Evolutionary conservation across 768 basidiomycete genomes (phyloP).

Genomic region (Ephemerocybe angulata): DNA sequence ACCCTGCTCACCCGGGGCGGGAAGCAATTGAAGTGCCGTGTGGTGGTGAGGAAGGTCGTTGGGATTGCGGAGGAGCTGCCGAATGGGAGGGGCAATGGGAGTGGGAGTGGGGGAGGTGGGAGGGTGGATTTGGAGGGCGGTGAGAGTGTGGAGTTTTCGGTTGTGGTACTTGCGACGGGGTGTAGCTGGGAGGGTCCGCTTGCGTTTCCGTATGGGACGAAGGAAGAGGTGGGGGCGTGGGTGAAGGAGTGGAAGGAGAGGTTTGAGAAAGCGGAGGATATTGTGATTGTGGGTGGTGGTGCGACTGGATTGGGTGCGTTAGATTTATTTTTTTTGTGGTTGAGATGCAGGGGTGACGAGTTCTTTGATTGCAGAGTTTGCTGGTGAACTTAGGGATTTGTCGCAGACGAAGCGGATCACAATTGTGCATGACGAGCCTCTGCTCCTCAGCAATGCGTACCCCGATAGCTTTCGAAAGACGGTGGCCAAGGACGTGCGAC

Average conservation of each 20-base stretch:
- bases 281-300: conserved; percentile 56
- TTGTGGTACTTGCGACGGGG: conserved; percentile 61
- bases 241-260: conserved; percentile 28
- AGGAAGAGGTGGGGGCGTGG: conserved; percentile 22
- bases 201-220: conserved; percentile 38
- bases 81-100: conserved; percentile 1
- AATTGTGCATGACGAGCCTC: conserved; percentile 51
- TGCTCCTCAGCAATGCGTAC: conserved; percentile 57
- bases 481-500: conserved; percentile 37
- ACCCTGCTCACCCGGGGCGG: conserved; percentile 47
- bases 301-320: conserved; percentile 48
- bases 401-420: conserved; percentile 50
- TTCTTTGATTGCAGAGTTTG: conserved; percentile 26
- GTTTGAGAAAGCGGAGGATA: conserved; percentile 37
- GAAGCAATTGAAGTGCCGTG: conserved; percentile 4
- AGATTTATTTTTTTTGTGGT: neutral
- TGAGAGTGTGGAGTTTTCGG: conserved; percentile 41
- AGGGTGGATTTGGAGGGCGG: conserved; percentile 26
- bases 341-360: neutral
- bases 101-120: conserved; percentile 34
- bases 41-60: conserved; percentile 39
- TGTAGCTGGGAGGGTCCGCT: conserved; percentile 50
- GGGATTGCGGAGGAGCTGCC: conserved; percentile 18
- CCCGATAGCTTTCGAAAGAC: conserved; percentile 49
- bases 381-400: conserved; percentile 41